A percentile compares a stretch with the other conserved stretches of the same genome.
phyloP scores from a whole-genome alignment of 257 asterid species.

The Jacaranda mimosifolia region DNA sequence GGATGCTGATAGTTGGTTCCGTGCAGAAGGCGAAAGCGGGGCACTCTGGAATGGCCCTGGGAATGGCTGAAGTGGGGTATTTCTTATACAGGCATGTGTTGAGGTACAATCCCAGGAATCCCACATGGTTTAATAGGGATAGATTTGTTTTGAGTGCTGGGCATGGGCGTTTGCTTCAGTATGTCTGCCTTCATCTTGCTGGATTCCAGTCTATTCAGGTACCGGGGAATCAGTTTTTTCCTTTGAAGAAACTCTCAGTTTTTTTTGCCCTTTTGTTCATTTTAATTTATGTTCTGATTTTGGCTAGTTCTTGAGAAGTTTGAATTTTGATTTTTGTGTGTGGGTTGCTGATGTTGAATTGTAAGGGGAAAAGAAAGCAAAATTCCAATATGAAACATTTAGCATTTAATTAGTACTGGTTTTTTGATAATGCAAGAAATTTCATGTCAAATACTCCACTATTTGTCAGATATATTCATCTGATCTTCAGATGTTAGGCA shows the following conservation, averaged over 20 bases:
- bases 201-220: slow-evolving; percentile 66
- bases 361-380: no score
- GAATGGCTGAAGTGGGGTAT: slow-evolving; percentile 56
- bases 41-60: slow-evolving; percentile 73
- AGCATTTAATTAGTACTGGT: no score
- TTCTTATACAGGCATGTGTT: slow-evolving; percentile 55
- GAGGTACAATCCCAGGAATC: slow-evolving; percentile 50
- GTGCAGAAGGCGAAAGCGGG: slow-evolving; percentile 62
- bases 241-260: background rate
- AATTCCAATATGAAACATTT: no score
- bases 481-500: no score
- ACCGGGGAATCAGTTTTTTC: background rate
- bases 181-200: slow-evolving; percentile 71
- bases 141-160: slow-evolving; percentile 72
- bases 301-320: no score
- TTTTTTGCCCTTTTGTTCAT: background rate
- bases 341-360: no score
- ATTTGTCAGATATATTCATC: background rate
- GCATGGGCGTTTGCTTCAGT: slow-evolving; percentile 67
- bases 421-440: no score
- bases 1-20: slow-evolving; percentile 60
- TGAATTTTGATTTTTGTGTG: no score
- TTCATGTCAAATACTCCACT: no score
- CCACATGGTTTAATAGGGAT: slow-evolving; percentile 61
- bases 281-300: background rate